phyloP scores from a whole-genome alignment of 148 eudicot species.

The Rhododendron griersonianum region DNA sequence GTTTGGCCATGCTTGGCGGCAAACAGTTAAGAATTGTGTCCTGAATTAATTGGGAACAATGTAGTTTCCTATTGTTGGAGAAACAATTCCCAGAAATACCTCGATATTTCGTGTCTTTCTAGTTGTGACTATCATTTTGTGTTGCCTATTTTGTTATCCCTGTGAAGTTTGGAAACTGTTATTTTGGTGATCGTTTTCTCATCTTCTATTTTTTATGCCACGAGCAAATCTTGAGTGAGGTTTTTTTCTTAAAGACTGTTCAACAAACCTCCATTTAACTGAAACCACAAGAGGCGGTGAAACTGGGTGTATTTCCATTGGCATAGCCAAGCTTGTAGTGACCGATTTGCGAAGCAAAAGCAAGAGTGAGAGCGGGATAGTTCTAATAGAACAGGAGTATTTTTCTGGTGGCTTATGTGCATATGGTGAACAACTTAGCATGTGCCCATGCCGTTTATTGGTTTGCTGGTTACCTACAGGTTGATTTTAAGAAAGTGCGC shows the following conservation, averaged over 20 bases:
- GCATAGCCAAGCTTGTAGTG: background rate
- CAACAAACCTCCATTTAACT: background rate
- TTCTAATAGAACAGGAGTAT: background rate
- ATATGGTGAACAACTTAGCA: background rate
- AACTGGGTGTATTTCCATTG: background rate
- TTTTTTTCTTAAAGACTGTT: background rate
- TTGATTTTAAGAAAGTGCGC: background rate
- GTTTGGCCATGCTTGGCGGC: background rate
- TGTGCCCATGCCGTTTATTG: background rate
- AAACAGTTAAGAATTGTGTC: background rate
- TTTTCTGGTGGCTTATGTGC: background rate
- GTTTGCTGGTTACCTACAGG: background rate
- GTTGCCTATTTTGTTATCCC: background rate
- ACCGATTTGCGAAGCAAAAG: background rate
- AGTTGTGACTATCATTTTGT: background rate
- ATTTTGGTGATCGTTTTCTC: background rate
- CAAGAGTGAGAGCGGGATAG: background rate
- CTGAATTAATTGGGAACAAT: background rate
- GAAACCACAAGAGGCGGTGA: background rate
- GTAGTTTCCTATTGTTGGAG: background rate
- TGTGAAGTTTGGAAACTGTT: background rate
- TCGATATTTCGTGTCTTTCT: background rate
- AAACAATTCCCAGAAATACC: background rate
- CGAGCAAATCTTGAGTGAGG: background rate
- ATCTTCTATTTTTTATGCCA: background rate